A percentile compares a stretch with the other conserved stretches of the same genome.
Evolutionary conservation across 2,329 filamentous ascomycete genomes (phyloP).

Genomic region (Ophiostoma ulmi): DNA sequence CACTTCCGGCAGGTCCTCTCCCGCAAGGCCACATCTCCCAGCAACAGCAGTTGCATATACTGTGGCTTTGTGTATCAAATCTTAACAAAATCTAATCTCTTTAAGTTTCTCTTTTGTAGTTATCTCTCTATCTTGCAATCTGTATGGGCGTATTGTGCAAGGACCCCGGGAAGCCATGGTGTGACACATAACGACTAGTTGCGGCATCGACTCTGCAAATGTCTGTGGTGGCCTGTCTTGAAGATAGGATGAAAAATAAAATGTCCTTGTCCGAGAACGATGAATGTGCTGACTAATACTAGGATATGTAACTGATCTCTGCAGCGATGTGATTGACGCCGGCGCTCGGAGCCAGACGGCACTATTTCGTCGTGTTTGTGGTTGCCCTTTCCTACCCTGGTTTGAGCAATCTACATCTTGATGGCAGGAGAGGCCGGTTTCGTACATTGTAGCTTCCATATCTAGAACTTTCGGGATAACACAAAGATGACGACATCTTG

Average conservation of each 20-base stretch:
- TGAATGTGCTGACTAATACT: not conserved
- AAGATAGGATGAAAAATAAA: not conserved
- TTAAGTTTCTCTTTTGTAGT: not conserved
- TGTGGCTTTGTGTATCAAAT: not conserved
- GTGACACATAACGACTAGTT: not conserved
- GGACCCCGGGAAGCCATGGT: not conserved
- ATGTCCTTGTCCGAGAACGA: not conserved
- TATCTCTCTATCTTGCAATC: not conserved
- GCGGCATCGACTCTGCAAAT: not conserved
- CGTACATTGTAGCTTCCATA: not conserved
- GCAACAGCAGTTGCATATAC: not conserved
- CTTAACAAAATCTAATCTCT: no score
- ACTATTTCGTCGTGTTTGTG: not conserved
- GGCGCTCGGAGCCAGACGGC: not conserved
- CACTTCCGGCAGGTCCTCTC: no score
- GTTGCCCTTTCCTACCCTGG: not conserved
- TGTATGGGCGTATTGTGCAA: not conserved
- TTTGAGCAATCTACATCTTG: not conserved
- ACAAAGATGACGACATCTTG: not conserved
- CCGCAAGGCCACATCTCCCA: not conserved
- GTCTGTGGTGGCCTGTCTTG: not conserved
- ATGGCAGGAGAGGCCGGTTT: not conserved
- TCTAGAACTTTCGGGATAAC: not conserved
- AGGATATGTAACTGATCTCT: no score
- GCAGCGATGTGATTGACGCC: not conserved